Evolutionary conservation across 805 yeast species (phyloP), one percentile per base, ranked within the genome.

Genomic region (Metschnikowia shivogae): DNA sequence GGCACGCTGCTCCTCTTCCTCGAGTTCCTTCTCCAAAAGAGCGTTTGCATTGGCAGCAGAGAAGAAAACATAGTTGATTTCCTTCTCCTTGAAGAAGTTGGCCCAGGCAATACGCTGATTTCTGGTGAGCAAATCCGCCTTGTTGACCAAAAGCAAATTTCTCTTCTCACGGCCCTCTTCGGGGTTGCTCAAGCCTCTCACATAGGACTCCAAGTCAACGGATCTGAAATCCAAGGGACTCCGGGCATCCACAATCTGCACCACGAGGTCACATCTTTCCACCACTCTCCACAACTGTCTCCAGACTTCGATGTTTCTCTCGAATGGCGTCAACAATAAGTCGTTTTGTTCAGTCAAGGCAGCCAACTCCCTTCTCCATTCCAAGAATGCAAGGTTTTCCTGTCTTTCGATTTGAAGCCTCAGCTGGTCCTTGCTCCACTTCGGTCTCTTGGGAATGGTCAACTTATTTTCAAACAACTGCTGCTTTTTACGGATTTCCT

Each of bases 241-340:
- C 67, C 99, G 78, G 10, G 97, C 98, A 70, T 93, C 99, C 26
- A 93, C 98, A 70, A 93, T 93, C 64, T 93, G 99, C 5, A 93
- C 97, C 33, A 93, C 81, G 57, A 93, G 74, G 64, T 92, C 97
- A 20, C 93, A 87, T 61, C 98, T 80, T 65, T 93, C 99, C 20
- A 89, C 86, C 36, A 93, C 99, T 68, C 99, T 80, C 99, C 99
- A 93, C 53, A 93, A 72, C 68, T 93, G 99, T 62, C 93, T 82
- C 99, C 99, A 93, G 47, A 93, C 97, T 73, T 92, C 97, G 52
- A 93, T 73, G 63, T 93, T 93, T 71, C 99, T 81, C 71, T 93
- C 99, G 61, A 92, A 93, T 4, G 99, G 99, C 0, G 99, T 93
- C 62, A 93, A 75, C 47, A 90, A 71, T 57, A 93, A 72, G 63